Evolutionary conservation across 2,329 filamentous ascomycete species (phyloP).

Genomic region (Phialocephala sp.): DNA sequence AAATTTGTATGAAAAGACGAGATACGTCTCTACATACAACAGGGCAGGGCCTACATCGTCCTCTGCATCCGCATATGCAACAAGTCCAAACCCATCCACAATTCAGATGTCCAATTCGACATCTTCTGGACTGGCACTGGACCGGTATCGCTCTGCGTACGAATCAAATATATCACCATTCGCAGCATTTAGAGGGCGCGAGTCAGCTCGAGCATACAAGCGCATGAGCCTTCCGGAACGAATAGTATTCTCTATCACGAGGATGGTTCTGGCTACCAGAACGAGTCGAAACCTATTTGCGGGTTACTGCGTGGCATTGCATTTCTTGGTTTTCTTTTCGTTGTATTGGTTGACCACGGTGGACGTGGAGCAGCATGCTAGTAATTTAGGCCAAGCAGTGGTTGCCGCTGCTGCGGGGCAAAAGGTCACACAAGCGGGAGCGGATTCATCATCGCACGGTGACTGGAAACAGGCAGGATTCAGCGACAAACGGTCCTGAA

Average conservation of each 20-base stretch:
- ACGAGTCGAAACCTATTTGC: constrained; percentile 94
- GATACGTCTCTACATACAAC: constrained; percentile 94
- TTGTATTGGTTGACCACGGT: constrained; percentile 81
- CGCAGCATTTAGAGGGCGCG: constrained; percentile 91
- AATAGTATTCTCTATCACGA: constrained; percentile 86
- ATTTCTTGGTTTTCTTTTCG: constrained; percentile 85
- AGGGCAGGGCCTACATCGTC: constrained; percentile 66
- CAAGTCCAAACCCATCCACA: constrained; percentile 78
- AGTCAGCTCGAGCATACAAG: constrained; percentile 88
- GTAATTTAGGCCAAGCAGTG: constrained; percentile 45
- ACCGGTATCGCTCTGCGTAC: constrained; percentile 90
- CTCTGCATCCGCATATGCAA: constrained; percentile 68
- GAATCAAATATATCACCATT: constrained; percentile 96
- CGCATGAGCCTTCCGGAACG: constrained; percentile 92
- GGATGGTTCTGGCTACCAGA: constrained; percentile 87
- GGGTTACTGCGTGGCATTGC: constrained; percentile 85
- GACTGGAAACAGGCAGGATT: constrained; percentile 66
- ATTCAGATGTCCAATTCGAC: constrained; percentile 65
- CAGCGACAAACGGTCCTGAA: constrained; percentile 38
- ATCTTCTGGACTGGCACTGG: constrained; percentile 70
- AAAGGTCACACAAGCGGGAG: constrained; percentile 43
- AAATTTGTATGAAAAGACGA: constrained; percentile 94
- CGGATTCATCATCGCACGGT: constrained; percentile 49
- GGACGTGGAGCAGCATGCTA: constrained; percentile 61
- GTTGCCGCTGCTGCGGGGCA: constrained; percentile 50